Conservation (phyloP, 768 basidiomycete species). For the Leccinum imitatum region DNA sequence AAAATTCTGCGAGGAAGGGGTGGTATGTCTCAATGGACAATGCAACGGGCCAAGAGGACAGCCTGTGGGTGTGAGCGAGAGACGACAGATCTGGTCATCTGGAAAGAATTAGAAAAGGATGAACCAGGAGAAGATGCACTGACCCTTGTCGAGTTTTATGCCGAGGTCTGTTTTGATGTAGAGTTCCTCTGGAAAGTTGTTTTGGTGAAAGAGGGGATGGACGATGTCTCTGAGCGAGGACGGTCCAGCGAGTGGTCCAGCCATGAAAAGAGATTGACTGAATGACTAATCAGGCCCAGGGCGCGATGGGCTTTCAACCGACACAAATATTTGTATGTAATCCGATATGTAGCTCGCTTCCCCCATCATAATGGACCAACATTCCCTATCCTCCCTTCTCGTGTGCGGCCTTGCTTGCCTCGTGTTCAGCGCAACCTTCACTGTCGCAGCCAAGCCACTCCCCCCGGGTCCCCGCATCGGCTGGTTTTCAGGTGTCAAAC, state of each 20-base stretch:
- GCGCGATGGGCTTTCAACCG: not conserved
- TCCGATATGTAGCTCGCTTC: not conserved
- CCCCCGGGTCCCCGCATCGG: conserved; percentile 45
- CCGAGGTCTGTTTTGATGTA: conserved; percentile 81
- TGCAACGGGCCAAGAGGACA: conserved; percentile 90
- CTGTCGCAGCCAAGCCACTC: conserved; percentile 13
- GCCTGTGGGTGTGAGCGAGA: conserved; percentile 75
- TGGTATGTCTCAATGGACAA: conserved; percentile 91
- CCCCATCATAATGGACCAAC: not conserved
- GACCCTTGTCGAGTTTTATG: conserved; percentile 91
- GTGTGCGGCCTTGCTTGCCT: conserved; percentile 11
- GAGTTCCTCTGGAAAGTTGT: conserved; percentile 78
- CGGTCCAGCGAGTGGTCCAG: conserved; percentile 55
- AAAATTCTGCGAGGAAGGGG: conserved; percentile 86
- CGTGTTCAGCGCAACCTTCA: conserved; percentile 13
- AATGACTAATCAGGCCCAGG: not conserved
- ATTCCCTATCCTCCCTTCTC: not conserved
- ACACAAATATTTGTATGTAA: not conserved
- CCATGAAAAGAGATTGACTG: conserved; percentile 14
- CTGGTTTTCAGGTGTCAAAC: conserved; percentile 34
- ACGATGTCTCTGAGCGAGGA: conserved; percentile 68
- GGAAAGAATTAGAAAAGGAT: conserved; percentile 8
- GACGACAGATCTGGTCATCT: conserved; percentile 95
- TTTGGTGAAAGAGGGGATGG: conserved; percentile 91
- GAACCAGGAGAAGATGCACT: not conserved